Evolutionary conservation across 2,329 filamentous ascomycete species (phyloP).

Genomic region (Xylariaceae sp.): DNA sequence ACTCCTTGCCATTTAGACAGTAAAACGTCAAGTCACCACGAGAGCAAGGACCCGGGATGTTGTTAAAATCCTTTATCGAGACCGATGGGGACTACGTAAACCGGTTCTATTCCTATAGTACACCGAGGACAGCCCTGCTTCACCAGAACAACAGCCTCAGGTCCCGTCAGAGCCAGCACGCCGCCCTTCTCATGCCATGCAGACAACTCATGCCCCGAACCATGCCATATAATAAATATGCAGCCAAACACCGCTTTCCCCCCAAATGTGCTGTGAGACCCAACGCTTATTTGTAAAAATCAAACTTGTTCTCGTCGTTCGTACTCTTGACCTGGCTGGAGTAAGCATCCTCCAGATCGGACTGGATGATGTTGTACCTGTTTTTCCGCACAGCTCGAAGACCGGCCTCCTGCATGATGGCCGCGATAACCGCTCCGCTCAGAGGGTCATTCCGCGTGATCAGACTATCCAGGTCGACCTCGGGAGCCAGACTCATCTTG

Average conservation of each 20-base stretch:
- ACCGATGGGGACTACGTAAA: no score
- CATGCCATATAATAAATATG: neutral
- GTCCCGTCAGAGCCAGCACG: no score
- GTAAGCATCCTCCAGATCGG: conserved; percentile 94
- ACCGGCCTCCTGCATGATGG: conserved; percentile 98
- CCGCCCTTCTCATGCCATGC: no score
- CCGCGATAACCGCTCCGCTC: conserved; percentile 91
- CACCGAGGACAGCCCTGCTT: no score
- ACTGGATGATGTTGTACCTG: conserved; percentile 98
- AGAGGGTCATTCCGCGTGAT: conserved; percentile 96
- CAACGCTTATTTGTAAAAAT: conserved; percentile 76
- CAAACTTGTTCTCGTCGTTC: conserved; percentile 67
- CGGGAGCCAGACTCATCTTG: conserved; percentile 95
- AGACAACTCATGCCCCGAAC: no score
- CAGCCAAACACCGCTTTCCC: neutral
- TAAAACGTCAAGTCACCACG: no score
- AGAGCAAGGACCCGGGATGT: no score
- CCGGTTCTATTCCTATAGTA: no score
- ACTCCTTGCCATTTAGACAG: no score
- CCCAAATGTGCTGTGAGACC: neutral
- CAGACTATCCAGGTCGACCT: conserved; percentile 91
- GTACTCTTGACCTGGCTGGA: conserved; percentile 88
- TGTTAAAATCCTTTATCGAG: no score
- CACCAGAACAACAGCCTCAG: conserved; percentile 1
- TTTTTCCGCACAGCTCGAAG: conserved; percentile 94